Conservation (phyloP, 768 basidiomycete genomes). For the Mycena albidolilacea region DNA sequence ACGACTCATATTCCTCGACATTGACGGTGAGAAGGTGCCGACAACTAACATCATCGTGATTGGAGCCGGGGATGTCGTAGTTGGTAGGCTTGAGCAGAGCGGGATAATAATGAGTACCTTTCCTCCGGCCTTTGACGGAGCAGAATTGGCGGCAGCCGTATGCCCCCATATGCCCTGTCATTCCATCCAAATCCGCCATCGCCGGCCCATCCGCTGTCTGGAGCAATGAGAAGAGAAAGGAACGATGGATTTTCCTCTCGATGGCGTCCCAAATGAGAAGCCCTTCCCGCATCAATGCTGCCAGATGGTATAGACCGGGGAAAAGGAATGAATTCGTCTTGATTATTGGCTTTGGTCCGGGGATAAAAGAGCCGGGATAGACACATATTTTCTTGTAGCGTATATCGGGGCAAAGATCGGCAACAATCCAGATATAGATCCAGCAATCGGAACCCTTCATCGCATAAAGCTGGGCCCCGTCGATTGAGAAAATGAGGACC, state of each 20-base stretch:
- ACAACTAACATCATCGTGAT: constrained; percentile 43
- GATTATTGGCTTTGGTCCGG: background rate
- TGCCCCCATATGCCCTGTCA: constrained; percentile 16
- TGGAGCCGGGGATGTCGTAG: constrained; percentile 41
- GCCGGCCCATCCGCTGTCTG: constrained; percentile 15
- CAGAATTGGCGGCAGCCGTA: constrained; percentile 55
- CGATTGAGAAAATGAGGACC: constrained; percentile 1
- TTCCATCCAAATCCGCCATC: constrained; percentile 7
- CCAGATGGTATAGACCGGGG: constrained; percentile 1
- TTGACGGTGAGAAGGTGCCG: constrained; percentile 49
- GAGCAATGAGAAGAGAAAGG: background rate
- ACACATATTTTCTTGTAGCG: background rate
- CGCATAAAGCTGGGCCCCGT: constrained; percentile 1
- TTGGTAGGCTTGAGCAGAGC: constrained; percentile 46
- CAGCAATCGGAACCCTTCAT: constrained; percentile 9
- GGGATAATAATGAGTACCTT: constrained; percentile 52
- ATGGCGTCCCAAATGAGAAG: constrained; percentile 9
- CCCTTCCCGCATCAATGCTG: constrained; percentile 16
- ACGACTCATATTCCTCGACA: constrained; percentile 42
- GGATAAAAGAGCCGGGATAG: background rate
- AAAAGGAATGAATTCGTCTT: background rate
- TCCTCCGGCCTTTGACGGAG: constrained; percentile 48
- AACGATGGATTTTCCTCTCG: background rate
- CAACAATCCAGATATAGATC: constrained; percentile 5
- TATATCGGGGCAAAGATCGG: background rate